phyloP scores from a whole-genome alignment of 805 yeast species.

The Saccharomycopsis javanensis region DNA sequence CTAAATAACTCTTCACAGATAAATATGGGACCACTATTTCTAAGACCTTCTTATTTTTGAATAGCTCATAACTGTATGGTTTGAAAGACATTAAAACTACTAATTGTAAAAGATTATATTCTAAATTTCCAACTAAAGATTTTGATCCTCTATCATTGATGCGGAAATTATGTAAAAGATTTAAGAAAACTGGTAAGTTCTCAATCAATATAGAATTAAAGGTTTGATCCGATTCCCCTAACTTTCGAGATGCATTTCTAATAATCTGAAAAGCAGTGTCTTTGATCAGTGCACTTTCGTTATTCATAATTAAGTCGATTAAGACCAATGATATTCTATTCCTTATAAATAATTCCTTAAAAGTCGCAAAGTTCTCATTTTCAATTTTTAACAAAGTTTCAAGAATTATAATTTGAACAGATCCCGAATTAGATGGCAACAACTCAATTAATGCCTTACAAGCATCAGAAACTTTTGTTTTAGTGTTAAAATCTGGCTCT shows the following conservation, averaged over 20 bases:
- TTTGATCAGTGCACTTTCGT: neutral
- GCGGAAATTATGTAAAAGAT: neutral
- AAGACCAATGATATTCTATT: constrained; percentile 8
- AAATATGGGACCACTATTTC: constrained; percentile 10
- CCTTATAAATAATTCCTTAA: constrained; percentile 10
- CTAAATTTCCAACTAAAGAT: neutral
- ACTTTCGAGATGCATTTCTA: neutral
- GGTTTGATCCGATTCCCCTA: constrained; percentile 7
- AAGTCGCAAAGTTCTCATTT: constrained; percentile 6
- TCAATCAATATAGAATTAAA: constrained; percentile 4
- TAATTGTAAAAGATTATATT: constrained; percentile 10
- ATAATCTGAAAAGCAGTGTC: constrained; percentile 7
- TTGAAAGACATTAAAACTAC: constrained; percentile 10
- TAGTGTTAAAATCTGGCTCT: constrained; percentile 7
- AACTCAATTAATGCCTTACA: constrained; percentile 12
- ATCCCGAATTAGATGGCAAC: constrained; percentile 15
- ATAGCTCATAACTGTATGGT: constrained; percentile 3
- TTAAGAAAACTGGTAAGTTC: neutral
- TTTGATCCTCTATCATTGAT: neutral
- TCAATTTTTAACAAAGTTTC: constrained; percentile 4
- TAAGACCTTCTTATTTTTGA: constrained; percentile 10
- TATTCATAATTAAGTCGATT: constrained; percentile 6
- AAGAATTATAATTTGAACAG: constrained; percentile 15
- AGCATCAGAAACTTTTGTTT: constrained; percentile 14
- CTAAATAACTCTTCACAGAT: constrained; percentile 5